Base-by-base conservation (phyloP, 306 rosid genomes). In the Leucaena leucocephala region DNA sequence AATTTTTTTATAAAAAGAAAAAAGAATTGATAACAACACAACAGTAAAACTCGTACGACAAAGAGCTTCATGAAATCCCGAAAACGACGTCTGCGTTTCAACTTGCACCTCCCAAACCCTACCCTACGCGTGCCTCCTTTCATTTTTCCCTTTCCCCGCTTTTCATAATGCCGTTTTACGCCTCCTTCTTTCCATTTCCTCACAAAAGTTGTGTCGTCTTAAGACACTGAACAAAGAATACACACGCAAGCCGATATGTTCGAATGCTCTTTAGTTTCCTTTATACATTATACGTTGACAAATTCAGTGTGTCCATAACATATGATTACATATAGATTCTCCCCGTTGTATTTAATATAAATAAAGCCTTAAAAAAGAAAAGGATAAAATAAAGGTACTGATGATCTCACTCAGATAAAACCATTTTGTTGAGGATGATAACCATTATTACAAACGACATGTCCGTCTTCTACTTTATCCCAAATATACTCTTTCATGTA, bases 401-500 rank as follows among this genome's bases (percentile, higher is more conserved):
- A n/a, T 0, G 34, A 19, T 33, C 2, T 10, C 17, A 13, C 15
- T 65, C 70, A 35, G 27, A 38, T 8, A 6, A 5, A 61, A 15
- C 17, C 70, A 15, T 36, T 65, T 15, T 8, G 22, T 15, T 38
- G 70, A 2, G 27, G 46, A 65, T 16, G 14, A 36, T 65, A 17
- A 1, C 70, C 70, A 38, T 65, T 38, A 2, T 3, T 33, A 1
- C 2, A 33, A 65, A 8, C 27, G 27, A 27, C 3, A 8, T 16
- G 46, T 9, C 46, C 70, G 2, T 65, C 17, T 17, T 10, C 70
- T 7, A 1, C 46, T 38, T 6, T 12, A 22, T 43, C 82, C 79
- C 71, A 81, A 63, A 54, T 4, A 13, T 6, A 69, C 13, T 69
- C 40, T 44, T 22, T 83, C 97, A 91, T 91, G 69, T 84, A 67